Conservation (phyloP, 2,329 filamentous ascomycete species). For the Epichloe scottii region DNA sequence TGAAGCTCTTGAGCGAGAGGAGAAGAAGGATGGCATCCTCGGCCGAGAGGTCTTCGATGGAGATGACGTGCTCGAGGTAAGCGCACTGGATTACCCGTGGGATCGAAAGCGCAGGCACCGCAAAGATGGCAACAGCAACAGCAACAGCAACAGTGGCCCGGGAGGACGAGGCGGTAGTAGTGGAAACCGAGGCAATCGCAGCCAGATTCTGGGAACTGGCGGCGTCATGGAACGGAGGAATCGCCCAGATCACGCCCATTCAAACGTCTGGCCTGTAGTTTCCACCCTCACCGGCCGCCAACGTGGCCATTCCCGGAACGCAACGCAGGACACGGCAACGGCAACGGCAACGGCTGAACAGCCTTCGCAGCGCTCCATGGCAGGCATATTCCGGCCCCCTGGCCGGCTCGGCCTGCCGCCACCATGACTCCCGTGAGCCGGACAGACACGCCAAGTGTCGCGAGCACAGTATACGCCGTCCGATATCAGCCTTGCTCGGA, state of each 20-base stretch:
- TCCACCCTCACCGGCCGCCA: conserved; percentile 15
- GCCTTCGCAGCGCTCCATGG: conserved; percentile 16
- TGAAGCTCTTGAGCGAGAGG: conserved; percentile 80
- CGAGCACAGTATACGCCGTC: conserved; percentile 51
- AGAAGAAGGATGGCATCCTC: conserved; percentile 85
- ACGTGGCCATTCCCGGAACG: conserved; percentile 11
- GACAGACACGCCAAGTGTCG: conserved; percentile 50
- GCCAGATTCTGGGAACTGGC: neutral
- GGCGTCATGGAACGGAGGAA: neutral
- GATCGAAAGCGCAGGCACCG: conserved; percentile 24
- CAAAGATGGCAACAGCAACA: conserved; percentile 15
- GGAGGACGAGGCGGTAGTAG: conserved; percentile 10
- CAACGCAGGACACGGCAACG: conserved; percentile 7
- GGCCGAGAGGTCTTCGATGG: conserved; percentile 87
- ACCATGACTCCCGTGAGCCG: conserved; percentile 46
- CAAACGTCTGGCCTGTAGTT: conserved; percentile 17
- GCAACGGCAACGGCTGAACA: conserved; percentile 9
- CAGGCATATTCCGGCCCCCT: conserved; percentile 35
- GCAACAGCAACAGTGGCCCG: conserved; percentile 15
- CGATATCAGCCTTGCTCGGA: conserved; percentile 48
- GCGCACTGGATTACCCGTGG: conserved; percentile 38
- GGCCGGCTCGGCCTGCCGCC: conserved; percentile 43
- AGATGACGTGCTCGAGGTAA: conserved; percentile 73
- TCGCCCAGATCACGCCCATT: neutral
- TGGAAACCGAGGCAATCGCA: conserved; percentile 19